These are phyloP conservation scores for Tolypocladium pustulatum DNA, from an alignment of 2,329 filamentous ascomycete genomes.

Conservation along the genomic window DNA sequence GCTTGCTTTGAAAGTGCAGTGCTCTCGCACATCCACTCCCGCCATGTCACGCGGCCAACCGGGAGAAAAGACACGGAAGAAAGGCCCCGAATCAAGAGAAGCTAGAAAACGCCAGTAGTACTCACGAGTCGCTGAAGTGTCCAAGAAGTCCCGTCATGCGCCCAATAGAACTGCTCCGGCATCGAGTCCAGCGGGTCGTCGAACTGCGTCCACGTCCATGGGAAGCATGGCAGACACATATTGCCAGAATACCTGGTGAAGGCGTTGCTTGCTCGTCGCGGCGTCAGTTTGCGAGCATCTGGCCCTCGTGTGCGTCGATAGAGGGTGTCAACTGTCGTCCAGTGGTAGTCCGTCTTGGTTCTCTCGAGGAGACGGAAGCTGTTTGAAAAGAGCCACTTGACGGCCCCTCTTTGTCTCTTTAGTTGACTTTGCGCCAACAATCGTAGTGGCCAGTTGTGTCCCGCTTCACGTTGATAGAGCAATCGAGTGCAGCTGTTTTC, in stretches of 20 bases:
- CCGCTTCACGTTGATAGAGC: neutral
- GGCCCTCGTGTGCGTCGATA: neutral
- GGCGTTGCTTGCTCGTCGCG: neutral
- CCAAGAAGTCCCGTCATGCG: constrained; percentile 23
- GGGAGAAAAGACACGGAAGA: neutral
- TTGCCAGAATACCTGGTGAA: neutral
- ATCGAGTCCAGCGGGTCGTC: constrained; percentile 26
- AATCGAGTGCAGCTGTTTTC: neutral
- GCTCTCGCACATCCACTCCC: neutral
- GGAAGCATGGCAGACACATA: constrained; percentile 45
- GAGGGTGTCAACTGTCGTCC: neutral
- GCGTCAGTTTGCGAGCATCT: neutral
- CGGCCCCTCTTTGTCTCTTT: too few species aligned
- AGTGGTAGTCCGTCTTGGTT: neutral
- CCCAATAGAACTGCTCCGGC: constrained; percentile 32
- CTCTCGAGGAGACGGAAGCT: neutral
- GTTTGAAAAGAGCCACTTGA: neutral
- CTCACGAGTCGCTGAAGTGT: constrained; percentile 29
- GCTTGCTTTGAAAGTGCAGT: neutral
- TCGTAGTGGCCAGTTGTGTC: neutral
- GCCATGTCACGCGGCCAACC: neutral
- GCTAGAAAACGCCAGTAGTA: neutral
- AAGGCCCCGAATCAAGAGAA: neutral
- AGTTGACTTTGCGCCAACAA: neutral
- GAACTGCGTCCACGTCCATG: constrained; percentile 37